Evolutionary conservation across 176 grass and related monocot genomes (phyloP).

Genomic region (Aegilops longissima): DNA sequence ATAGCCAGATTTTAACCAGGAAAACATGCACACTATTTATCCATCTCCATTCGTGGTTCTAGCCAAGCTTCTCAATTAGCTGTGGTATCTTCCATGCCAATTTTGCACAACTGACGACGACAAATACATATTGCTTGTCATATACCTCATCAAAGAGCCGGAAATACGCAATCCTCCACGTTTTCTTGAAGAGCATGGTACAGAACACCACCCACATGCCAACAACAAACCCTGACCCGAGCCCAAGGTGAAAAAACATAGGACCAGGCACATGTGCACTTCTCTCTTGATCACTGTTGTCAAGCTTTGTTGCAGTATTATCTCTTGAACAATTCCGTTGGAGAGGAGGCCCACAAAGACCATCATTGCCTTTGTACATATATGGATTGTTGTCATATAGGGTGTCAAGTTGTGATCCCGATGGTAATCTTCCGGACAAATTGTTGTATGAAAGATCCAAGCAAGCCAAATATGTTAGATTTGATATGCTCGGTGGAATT

Average conservation of each 20-base stretch:
- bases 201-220: conserved; percentile 36
- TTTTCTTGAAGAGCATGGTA: conserved; percentile 16
- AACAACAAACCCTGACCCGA: conserved; percentile 11
- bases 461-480: conserved; percentile 19
- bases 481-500: conserved; percentile 7
- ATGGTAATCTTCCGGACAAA: conserved; percentile 31
- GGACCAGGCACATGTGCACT: not conserved
- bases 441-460: conserved; percentile 47
- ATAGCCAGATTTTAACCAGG: too few species aligned
- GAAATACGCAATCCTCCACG: not conserved
- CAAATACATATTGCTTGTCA: not conserved
- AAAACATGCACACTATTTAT: too few species aligned
- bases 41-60: too few species aligned
- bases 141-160: too few species aligned
- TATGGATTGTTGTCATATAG: not conserved
- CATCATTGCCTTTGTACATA: conserved; percentile 24
- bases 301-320: not conserved
- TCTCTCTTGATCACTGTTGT: too few species aligned
- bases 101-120: not conserved
- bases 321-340: not conserved
- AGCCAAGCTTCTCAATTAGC: too few species aligned
- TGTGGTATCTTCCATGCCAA: not conserved
- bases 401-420: conserved; percentile 33
- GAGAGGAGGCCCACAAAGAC: conserved; percentile 29
- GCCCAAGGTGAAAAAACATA: not conserved